phyloP scores from a whole-genome alignment of 805 yeast species.

The Wickerhamiella spandovensis region DNA sequence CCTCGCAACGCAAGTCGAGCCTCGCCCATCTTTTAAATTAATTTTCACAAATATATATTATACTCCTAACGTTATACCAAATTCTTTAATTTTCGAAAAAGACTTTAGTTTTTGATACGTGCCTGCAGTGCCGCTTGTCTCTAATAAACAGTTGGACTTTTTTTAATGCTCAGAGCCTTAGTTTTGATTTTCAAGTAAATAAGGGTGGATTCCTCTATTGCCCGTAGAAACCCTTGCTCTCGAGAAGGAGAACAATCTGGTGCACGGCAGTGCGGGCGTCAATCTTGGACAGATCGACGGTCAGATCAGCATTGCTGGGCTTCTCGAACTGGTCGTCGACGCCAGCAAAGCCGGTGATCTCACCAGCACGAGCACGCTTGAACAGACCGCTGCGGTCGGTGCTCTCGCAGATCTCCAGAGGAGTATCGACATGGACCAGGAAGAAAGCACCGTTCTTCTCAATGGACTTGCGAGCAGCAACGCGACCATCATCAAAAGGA shows the following conservation, averaged over 20 bases:
- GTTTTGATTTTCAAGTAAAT: constrained; percentile 12
- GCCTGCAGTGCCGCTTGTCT: too few relatives aligned
- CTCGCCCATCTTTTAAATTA: background rate
- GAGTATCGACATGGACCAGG: constrained; percentile 38
- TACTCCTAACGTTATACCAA: too few relatives aligned
- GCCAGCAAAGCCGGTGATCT: constrained; percentile 35
- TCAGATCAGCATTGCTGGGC: constrained; percentile 44
- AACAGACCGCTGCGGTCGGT: constrained; percentile 40
- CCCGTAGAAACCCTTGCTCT: constrained; percentile 70
- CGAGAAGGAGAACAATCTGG: constrained; percentile 57
- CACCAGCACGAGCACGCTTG: constrained; percentile 33
- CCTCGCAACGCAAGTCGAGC: background rate
- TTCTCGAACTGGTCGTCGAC: constrained; percentile 35
- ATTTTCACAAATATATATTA: background rate
- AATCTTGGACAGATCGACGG: constrained; percentile 39
- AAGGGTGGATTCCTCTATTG: background rate
- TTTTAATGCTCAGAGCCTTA: too few relatives aligned
- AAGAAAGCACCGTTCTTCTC: constrained; percentile 40
- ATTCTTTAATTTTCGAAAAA: too few relatives aligned
- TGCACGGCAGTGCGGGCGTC: constrained; percentile 60
- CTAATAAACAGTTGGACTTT: too few relatives aligned
- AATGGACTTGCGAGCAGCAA: constrained; percentile 31
- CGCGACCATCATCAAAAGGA: constrained; percentile 31
- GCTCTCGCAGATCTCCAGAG: constrained; percentile 32
- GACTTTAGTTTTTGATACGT: too few relatives aligned